Evolutionary conservation across 495 filamentous ascomycete species (phyloP).

Genomic region (Aspergillus diversus): DNA sequence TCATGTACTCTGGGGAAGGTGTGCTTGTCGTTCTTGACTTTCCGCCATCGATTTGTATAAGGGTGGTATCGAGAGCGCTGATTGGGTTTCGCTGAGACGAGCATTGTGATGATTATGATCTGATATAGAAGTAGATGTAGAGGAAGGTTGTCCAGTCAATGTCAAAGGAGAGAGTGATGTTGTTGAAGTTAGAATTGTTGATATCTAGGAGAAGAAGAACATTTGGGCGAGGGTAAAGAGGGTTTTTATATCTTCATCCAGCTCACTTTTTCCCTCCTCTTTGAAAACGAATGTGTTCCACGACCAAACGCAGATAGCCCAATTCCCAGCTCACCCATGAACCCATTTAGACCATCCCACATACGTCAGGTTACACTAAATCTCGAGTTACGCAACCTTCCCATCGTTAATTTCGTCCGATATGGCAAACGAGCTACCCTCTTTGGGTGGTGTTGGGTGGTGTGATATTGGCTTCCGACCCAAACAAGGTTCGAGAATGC

Average conservation of each 20-base stretch:
- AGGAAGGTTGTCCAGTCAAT: neutral
- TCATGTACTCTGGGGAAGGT: constrained; percentile 6
- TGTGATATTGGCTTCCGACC: neutral
- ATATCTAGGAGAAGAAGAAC: neutral
- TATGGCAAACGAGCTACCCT: neutral
- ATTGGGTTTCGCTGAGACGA: constrained; percentile 10
- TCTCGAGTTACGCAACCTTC: neutral
- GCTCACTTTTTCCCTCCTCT: neutral
- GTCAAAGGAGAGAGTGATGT: neutral
- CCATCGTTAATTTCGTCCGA: neutral
- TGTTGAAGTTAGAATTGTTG: neutral
- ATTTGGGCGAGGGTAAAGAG: neutral
- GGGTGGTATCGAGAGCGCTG: constrained; percentile 15
- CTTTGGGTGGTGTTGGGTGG: neutral
- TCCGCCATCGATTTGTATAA: constrained; percentile 8
- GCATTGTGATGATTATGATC: constrained; percentile 5
- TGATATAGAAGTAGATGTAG: neutral
- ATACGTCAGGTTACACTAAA: neutral
- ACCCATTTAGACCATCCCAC: neutral
- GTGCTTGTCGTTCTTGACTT: constrained; percentile 6
- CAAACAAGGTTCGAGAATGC: neutral
- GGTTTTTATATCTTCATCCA: constrained; percentile 4
- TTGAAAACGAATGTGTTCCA: neutral
- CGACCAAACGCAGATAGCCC: neutral
- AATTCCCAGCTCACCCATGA: neutral